Evolutionary conservation across 768 basidiomycete species (phyloP).

Genomic region (Boletus subparvulus): DNA sequence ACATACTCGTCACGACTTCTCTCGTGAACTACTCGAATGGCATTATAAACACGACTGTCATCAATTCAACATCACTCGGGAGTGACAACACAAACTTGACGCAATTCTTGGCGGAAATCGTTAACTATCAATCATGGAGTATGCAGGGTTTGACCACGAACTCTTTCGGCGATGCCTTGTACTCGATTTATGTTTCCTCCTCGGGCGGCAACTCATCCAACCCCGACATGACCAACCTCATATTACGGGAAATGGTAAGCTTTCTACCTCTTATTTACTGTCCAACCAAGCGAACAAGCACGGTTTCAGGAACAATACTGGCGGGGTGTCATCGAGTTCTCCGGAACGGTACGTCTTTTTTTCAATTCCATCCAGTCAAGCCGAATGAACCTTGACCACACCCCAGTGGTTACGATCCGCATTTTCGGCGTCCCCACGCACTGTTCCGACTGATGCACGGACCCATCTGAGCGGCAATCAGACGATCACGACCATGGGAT

Average conservation of each 20-base stretch:
- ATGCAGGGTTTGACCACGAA: slow-evolving; percentile 17
- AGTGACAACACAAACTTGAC: slow-evolving; percentile 5
- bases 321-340: slow-evolving; percentile 18
- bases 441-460: neutral
- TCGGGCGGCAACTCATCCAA: neutral
- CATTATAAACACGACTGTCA: neutral
- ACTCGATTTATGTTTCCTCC: slow-evolving; percentile 7
- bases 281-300: too few relatives aligned
- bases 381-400: neutral
- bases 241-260: slow-evolving; percentile 7
- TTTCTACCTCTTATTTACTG: neutral
- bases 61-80: neutral
- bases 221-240: neutral
- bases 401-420: slow-evolving; percentile 5
- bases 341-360: slow-evolving; percentile 11
- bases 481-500: slow-evolving; percentile 1
- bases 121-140: slow-evolving; percentile 2
- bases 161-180: slow-evolving; percentile 19
- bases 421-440: neutral
- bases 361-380: neutral
- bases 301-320: slow-evolving; percentile 11
- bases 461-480: neutral
- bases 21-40: slow-evolving; percentile 11
- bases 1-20: slow-evolving; percentile 9
- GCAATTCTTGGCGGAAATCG: slow-evolving; percentile 11